Evolutionary conservation across 129 eudicot genomes (phyloP), one percentile per base, ranked within the genome.

Genomic region (Tagetes erecta): DNA sequence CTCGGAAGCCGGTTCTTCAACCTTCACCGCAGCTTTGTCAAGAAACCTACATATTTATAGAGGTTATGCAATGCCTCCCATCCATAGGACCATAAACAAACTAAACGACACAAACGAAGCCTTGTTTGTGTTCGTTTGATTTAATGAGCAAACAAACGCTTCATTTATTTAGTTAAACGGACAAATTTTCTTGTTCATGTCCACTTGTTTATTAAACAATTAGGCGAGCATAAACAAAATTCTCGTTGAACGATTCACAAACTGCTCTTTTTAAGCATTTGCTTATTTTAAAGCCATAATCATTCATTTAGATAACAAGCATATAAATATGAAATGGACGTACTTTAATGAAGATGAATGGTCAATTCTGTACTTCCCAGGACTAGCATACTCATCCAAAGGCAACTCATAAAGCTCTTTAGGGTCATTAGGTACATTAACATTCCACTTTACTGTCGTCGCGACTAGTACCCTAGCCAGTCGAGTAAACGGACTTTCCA

Each of bases 381-480:
- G 70, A 3, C 8, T 67, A 27, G 83, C 38, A 35, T 89, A 89
- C 42, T 78, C 79, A 35, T 86, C 85, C 52, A 78, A 60, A 70
- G 44, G 63, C 34, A 84, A 72, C 87, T 89, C 92, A 65, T 84
- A 44, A 35, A 86, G 83, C 67, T 86, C 89, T 57, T 80, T 84
- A 0, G 86, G 83, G 39, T 89, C 91, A 56, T 8, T 20, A 1
- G 96, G 96, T 8, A 86, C 76, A 4, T 34, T 55, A 27, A 14
- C 78, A n/a, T 77, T 78, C 85, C 83, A 73, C 68, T 86, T 89
- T 70, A 88, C 79, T 30, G 63, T 20, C 2, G 81, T 27, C 20
- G 96, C 96, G n/a, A 86, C 86, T 20, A 89, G 58, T 13, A 89
- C 96, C 63, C 68, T 71, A 3, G 87, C 85, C 86, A 89, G 84